Conservation (phyloP, 306 rosid genomes). For the Trifolium dubium region DNA sequence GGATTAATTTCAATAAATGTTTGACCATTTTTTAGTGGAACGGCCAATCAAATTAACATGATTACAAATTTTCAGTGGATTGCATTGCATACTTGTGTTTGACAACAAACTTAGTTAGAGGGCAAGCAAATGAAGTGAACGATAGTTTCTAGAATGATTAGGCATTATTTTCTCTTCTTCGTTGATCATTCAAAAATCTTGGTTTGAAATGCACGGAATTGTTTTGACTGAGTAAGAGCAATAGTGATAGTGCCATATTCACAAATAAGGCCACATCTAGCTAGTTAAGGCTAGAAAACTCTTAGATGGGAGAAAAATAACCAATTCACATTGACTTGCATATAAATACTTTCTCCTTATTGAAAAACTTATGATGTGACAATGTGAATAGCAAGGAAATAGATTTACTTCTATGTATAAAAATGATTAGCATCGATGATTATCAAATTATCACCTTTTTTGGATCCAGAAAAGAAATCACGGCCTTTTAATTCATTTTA, state of each 20-base stretch:
- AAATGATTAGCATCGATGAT: too few species aligned
- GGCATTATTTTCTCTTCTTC: background rate
- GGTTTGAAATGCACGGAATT: background rate
- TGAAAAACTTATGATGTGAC: too few species aligned
- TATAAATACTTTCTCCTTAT: too few species aligned
- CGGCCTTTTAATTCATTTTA: too few species aligned
- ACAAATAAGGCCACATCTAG: too few species aligned
- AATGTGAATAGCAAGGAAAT: too few species aligned
- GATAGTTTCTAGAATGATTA: constrained; percentile 4
- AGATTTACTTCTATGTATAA: too few species aligned
- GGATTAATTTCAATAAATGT: background rate
- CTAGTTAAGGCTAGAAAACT: too few species aligned
- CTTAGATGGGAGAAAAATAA: too few species aligned
- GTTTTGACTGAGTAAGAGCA: background rate
- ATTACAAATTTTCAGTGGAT: background rate
- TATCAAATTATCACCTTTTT: too few species aligned
- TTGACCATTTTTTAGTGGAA: background rate
- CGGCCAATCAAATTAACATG: background rate
- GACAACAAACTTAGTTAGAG: background rate
- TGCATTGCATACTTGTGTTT: background rate
- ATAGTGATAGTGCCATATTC: background rate
- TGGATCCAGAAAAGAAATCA: too few species aligned
- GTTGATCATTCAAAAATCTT: background rate
- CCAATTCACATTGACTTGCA: too few species aligned
- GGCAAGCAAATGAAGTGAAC: background rate